These are phyloP conservation scores for Candida verbasci DNA, from an alignment of 805 yeast genomes.

Conservation along the genomic window DNA sequence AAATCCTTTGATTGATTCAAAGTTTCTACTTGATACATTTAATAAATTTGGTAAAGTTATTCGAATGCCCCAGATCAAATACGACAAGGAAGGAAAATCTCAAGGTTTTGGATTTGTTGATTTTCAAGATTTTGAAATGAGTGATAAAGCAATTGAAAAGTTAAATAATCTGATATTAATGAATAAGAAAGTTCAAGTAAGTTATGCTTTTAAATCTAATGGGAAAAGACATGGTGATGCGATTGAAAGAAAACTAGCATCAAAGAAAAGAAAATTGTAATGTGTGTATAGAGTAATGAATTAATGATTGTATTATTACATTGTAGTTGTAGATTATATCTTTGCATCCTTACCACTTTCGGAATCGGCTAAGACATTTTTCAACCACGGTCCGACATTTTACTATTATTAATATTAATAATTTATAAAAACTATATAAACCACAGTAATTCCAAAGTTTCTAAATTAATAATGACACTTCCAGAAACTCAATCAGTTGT, in stretches of 20 bases:
- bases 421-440: background rate
- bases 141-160: slow-evolving; percentile 67
- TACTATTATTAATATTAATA: background rate
- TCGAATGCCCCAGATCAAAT: slow-evolving; percentile 44
- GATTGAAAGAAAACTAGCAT: slow-evolving; percentile 68
- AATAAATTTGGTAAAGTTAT: slow-evolving; percentile 62
- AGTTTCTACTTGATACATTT: slow-evolving; percentile 53
- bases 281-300: background rate
- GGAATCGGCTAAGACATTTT: too few species aligned
- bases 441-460: background rate
- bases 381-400: background rate
- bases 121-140: slow-evolving; percentile 57
- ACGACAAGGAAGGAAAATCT: slow-evolving; percentile 46
- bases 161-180: slow-evolving; percentile 67
- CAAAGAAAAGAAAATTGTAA: slow-evolving; percentile 38
- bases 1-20: slow-evolving; percentile 61
- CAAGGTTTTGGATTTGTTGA: slow-evolving; percentile 66
- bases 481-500: slow-evolving; percentile 58
- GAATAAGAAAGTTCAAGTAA: slow-evolving; percentile 57
- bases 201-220: slow-evolving; percentile 69
- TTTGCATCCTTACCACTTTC: too few species aligned
- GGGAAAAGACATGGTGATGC: slow-evolving; percentile 68
- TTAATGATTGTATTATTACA: background rate
- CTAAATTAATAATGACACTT: slow-evolving; percentile 21
- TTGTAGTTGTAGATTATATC: background rate